phyloP scores from a whole-genome alignment of 1,139 yeast species.

The Hemisphaericaspora lyxosophila region DNA sequence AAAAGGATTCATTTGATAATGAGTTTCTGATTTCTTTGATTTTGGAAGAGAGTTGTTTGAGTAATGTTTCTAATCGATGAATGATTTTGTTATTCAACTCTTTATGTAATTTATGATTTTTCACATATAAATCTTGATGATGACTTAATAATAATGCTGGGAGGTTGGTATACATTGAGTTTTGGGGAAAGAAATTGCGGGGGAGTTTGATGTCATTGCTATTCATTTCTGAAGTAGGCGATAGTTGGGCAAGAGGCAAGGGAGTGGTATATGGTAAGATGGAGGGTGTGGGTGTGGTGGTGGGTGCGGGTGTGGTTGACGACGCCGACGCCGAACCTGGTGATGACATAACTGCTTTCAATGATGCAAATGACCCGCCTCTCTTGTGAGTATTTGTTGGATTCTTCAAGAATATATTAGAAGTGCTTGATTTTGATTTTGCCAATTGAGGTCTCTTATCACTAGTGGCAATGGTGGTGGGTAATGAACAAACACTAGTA shows the following conservation, averaged over 20 bases:
- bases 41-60: conserved; percentile 38
- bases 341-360: neutral
- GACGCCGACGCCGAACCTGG: conserved; percentile 1
- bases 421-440: conserved; percentile 34
- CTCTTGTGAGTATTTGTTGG: conserved; percentile 19
- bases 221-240: neutral
- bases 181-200: conserved; percentile 47
- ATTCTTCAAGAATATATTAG: conserved; percentile 14
- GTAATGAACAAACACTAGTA: conserved; percentile 1
- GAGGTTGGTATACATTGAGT: conserved; percentile 34
- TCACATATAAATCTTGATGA: conserved; percentile 31
- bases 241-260: neutral
- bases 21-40: conserved; percentile 46
- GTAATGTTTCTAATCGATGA: conserved; percentile 39
- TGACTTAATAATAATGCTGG: conserved; percentile 39
- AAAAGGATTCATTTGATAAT: conserved; percentile 45
- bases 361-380: neutral
- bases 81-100: conserved; percentile 36
- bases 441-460: conserved; percentile 32
- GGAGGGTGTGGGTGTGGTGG: too few relatives aligned
- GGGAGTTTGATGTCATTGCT: conserved; percentile 37
- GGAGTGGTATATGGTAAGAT: too few relatives aligned
- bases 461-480: conserved; percentile 3
- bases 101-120: conserved; percentile 30
- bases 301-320: conserved; percentile 7